phyloP scores from a whole-genome alignment of 352 stramenopile species.

The Pythium myriotylum region DNA sequence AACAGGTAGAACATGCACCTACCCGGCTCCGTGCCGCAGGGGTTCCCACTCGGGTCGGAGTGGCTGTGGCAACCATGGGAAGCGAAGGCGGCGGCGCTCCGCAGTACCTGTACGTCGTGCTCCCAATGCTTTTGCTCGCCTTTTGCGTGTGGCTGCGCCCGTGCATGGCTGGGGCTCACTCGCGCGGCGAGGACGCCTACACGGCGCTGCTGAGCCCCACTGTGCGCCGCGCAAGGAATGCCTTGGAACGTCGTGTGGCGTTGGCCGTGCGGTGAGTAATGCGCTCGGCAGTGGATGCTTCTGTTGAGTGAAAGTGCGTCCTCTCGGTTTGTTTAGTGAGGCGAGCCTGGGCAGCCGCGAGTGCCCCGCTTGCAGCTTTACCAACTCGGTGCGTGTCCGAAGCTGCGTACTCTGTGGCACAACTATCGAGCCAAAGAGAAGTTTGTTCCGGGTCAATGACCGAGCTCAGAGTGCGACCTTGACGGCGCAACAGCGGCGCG shows the following conservation, averaged over 20 bases:
- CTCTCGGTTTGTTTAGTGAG: not conserved
- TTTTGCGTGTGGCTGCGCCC: conserved; percentile 8
- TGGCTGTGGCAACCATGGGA: not conserved
- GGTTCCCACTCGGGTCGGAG: not conserved
- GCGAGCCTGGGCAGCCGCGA: conserved; percentile 10
- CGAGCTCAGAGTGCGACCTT: too few species aligned
- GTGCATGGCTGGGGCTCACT: conserved; percentile 13
- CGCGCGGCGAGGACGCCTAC: conserved; percentile 13
- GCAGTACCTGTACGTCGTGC: conserved; percentile 9
- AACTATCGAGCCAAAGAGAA: not conserved
- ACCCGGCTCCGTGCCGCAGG: too few species aligned
- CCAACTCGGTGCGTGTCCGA: conserved; percentile 10
- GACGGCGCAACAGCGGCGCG: too few species aligned
- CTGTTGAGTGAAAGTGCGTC: not conserved
- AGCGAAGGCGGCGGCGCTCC: not conserved
- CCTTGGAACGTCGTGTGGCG: conserved; percentile 17
- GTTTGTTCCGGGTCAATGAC: too few species aligned
- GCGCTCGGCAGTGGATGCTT: not conserved
- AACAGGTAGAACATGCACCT: too few species aligned
- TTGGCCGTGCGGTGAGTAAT: conserved; percentile 7
- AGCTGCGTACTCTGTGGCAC: conserved; percentile 14
- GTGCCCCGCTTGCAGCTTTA: conserved; percentile 12
- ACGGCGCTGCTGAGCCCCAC: conserved; percentile 20
- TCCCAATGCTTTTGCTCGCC: not conserved
- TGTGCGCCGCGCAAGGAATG: conserved; percentile 15